phyloP scores from a whole-genome alignment of 2,329 filamentous ascomycete species.

The Fusarium tjaetaba region DNA sequence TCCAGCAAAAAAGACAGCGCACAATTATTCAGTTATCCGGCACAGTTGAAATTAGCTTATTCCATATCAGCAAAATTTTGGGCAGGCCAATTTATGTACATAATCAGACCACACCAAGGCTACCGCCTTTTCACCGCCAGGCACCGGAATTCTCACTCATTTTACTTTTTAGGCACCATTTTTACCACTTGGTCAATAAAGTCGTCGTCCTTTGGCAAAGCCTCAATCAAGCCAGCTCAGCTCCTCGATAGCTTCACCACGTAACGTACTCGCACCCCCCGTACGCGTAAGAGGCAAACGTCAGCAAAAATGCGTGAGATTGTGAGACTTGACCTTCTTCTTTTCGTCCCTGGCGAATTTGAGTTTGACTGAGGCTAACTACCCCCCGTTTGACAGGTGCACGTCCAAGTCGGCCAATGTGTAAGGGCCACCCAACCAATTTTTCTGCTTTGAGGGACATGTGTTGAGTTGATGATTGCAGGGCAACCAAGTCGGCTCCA shows the following conservation, averaged over 20 bases:
- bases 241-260: not conserved
- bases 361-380: slow-evolving; percentile 58
- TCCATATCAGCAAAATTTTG: slow-evolving; percentile 6
- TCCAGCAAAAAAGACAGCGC: not conserved
- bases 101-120: slow-evolving; percentile 29
- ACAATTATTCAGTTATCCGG: slow-evolving; percentile 25
- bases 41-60: slow-evolving; percentile 9
- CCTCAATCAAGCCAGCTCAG: slow-evolving; percentile 11
- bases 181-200: slow-evolving; percentile 5
- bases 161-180: slow-evolving; percentile 34
- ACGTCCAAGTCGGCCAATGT: slow-evolving; percentile 99
- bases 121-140: slow-evolving; percentile 29
- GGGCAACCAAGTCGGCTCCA: slow-evolving; percentile 99
- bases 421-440: slow-evolving; percentile 65
- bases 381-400: slow-evolving; percentile 72
- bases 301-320: slow-evolving; percentile 65
- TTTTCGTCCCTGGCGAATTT: not conserved
- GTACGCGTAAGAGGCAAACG: slow-evolving; percentile 4
- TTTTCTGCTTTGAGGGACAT: slow-evolving; percentile 17
- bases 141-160: slow-evolving; percentile 33
- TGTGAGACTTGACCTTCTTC: slow-evolving; percentile 52
- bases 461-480: slow-evolving; percentile 52
- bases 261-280: not conserved
- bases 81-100: slow-evolving; percentile 12
- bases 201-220: not conserved